Base-by-base conservation (phyloP, 2,329 filamentous ascomycete species). In the Fusarium aywerte region DNA sequence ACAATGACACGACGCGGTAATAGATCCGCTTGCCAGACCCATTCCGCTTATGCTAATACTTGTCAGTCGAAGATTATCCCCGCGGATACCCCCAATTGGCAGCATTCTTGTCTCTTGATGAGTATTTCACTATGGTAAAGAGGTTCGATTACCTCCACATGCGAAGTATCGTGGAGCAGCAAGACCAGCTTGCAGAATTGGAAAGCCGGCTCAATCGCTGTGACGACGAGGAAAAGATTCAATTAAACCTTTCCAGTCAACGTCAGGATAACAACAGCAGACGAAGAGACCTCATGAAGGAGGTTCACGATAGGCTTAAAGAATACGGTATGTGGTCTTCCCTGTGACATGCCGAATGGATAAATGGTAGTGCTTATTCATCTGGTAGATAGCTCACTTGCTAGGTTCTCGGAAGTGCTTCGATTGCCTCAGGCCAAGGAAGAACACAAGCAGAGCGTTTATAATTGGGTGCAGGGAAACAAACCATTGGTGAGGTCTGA, bases 291-390 rank as follows among this genome's bases (percentile, higher is more conserved):
- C 5, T 36, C 11, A 36, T 36, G 33, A 18, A 18, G 1, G n/a
- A 36, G 33, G 33, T 36, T 4, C 33, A 18, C 0, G 16, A 36
- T 11, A 20, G 16, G 0, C 33, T 36, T 1, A 36, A 36, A 13
- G n/a, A 36, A 36, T 36, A 20, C 10, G 33, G 33, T 36, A 18
- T 12, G 0, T 0, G 12, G 5, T 18, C 0, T 36, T 20, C n/a
- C 18, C 16, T 11, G 6, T 9, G 1, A 10, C 1, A 36, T 6
- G 18, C 16, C 2, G 4, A 18, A 5, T 11, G n/a, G 1, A 36
- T 11, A 0, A 18, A 5, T 18, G 33, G n/a, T 0, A 2, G 16
- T 5, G 33, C n/a, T 36, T 18, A 36, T 12, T 9, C 0, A 1
- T 18, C 0, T 11, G 33, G 12, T 0, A 36, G 33, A 36, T 7